phyloP scores from a whole-genome alignment of 73 alveolate genomes.

The Stentor coeruleus region DNA sequence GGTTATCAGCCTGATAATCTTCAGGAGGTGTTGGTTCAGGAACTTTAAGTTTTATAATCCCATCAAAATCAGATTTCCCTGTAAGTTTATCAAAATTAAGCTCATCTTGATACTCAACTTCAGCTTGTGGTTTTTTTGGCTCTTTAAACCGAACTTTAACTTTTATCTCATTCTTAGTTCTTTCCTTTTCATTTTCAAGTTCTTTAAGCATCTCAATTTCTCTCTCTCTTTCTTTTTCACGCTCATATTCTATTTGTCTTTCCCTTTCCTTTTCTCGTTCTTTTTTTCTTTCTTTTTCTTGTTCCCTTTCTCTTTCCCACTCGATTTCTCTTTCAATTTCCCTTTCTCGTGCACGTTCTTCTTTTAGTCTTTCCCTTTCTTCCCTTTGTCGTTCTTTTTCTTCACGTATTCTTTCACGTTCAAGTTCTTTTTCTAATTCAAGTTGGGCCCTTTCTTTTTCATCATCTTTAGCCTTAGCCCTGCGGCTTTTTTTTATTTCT shows the following conservation, averaged over 20 bases:
- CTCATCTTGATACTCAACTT: conserved; percentile 5
- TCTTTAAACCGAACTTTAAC: not conserved
- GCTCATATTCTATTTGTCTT: not conserved
- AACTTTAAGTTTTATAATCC: not conserved
- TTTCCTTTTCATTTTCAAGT: not conserved
- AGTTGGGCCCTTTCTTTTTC: not conserved
- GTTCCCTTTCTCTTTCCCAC: not conserved
- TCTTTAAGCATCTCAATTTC: not conserved
- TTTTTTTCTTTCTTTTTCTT: not conserved
- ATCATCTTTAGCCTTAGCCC: not conserved
- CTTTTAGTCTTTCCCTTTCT: not conserved
- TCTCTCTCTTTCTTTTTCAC: not conserved
- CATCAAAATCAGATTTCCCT: not conserved
- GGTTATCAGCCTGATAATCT: not conserved
- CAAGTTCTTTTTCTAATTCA: not conserved
- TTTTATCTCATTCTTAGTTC: not conserved
- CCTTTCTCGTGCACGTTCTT: not conserved
- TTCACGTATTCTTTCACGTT: not conserved
- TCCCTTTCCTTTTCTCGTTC: not conserved
- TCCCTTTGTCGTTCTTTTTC: not conserved
- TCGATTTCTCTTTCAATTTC: not conserved
- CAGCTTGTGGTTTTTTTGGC: not conserved
- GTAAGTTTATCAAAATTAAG: not conserved
- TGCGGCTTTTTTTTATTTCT: not conserved
- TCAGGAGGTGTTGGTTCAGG: not conserved